A percentile compares a stretch with the other conserved stretches of the same genome.
Conservation (phyloP, 2,329 filamentous ascomycete genomes). For the Alternaria solani region DNA sequence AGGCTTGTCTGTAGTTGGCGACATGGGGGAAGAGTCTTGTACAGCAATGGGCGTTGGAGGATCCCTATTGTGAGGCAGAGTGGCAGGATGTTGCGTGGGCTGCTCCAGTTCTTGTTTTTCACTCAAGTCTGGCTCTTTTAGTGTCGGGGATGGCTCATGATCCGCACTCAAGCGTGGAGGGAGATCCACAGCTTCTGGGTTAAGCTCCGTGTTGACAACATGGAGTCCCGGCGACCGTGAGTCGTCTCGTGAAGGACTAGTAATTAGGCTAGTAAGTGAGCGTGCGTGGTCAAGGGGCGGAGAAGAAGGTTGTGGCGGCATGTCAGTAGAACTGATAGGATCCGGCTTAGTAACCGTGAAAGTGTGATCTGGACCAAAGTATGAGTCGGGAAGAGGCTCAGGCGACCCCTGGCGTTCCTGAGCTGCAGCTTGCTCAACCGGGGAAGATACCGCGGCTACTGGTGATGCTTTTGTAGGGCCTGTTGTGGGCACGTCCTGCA, state of each 20-base stretch:
- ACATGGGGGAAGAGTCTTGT: constrained; percentile 30
- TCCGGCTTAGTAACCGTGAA: constrained; percentile 34
- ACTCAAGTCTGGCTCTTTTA: constrained; percentile 17
- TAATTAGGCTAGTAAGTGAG: constrained; percentile 26
- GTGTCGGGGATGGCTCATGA: constrained; percentile 19
- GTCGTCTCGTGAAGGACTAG: constrained; percentile 31
- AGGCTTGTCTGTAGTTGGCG: constrained; percentile 48
- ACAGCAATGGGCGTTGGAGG: constrained; percentile 18
- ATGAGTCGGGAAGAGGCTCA: constrained; percentile 31
- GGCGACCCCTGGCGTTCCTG: constrained; percentile 27
- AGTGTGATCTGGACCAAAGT: constrained; percentile 41
- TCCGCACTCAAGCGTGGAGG: constrained; percentile 45
- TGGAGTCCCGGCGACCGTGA: constrained; percentile 49
- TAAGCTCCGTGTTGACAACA: constrained; percentile 53
- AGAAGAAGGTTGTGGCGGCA: constrained; percentile 21
- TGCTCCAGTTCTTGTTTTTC: constrained; percentile 15
- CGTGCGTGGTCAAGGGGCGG: constrained; percentile 26
- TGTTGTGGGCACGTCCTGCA: constrained; percentile 12
- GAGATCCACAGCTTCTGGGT: constrained; percentile 50
- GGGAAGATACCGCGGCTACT: constrained; percentile 16
- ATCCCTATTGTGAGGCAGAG: constrained; percentile 14
- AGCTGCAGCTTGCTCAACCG: constrained; percentile 25
- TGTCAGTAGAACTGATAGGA: constrained; percentile 27
- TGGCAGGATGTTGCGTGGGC: constrained; percentile 2
- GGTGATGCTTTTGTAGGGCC: constrained; percentile 20